Percentiles rank a stretch among this genome's conserved stretches.
Evolutionary conservation across 2,329 filamentous ascomycete species (phyloP).

Genomic region (Achaetomium macrosporum): DNA sequence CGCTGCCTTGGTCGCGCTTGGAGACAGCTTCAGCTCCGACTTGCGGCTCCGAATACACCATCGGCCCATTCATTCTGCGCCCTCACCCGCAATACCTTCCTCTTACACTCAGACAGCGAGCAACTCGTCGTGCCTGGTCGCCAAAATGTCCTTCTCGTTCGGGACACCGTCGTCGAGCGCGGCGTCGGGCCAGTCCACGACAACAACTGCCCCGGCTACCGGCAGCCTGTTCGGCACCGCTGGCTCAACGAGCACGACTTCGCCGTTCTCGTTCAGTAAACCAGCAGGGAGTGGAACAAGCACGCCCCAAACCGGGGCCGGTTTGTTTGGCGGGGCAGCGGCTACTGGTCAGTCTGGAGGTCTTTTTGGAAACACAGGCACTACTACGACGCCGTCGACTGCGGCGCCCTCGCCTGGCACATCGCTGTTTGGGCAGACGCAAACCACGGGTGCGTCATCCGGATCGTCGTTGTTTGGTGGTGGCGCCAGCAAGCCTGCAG

Average conservation of each 20-base stretch:
- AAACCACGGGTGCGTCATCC: conserved; percentile 10
- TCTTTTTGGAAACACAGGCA: conserved; percentile 32
- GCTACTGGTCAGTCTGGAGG: conserved; percentile 21
- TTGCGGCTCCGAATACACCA: too few species aligned
- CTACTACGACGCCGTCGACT: conserved; percentile 26
- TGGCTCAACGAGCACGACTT: conserved; percentile 26
- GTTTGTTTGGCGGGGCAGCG: conserved; percentile 20
- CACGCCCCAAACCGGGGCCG: conserved; percentile 15
- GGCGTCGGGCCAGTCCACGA: conserved; percentile 21
- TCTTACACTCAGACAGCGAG: background rate
- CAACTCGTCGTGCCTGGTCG: background rate
- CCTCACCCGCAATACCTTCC: too few species aligned
- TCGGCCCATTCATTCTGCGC: too few species aligned
- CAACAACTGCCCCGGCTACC: conserved; percentile 21
- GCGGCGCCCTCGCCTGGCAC: conserved; percentile 24
- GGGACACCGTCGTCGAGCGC: conserved; percentile 21
- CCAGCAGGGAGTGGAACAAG: conserved; percentile 11
- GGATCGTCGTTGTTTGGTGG: conserved; percentile 26
- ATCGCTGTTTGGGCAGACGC: conserved; percentile 27
- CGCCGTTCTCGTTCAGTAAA: conserved; percentile 29
- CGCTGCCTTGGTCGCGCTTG: conserved; percentile 2
- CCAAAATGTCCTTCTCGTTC: conserved; percentile 24
- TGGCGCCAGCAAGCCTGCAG: conserved; percentile 17
- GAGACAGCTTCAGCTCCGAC: background rate
- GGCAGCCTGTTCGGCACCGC: conserved; percentile 24